Evolutionary conservation across 495 filamentous ascomycete species (phyloP), one percentile per base, ranked within the genome.

Genomic region (Talaromyces liani): DNA sequence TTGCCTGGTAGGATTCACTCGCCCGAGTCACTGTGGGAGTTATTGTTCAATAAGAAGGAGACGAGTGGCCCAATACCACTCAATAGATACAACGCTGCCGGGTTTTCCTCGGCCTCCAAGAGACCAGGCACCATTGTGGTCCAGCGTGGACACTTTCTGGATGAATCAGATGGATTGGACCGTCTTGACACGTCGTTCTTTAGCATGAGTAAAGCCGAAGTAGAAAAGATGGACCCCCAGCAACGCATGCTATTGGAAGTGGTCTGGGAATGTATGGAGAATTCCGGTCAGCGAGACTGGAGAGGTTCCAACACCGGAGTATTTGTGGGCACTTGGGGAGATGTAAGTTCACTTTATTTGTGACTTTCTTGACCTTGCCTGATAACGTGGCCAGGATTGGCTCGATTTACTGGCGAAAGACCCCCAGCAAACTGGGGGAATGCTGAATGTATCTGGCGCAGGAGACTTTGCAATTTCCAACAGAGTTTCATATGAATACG

Each of bases 171-270:
- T 33, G 61, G 71, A 58, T 64, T 73, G 10, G 34, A 63, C 8
- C 31, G 63, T 63, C 80, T 82, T 36, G 80, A 83, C 58, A 75
- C 79, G 1, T 68, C 69, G 16, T 82, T 79, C 63, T 79, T 76
- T 51, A 62, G 57, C n/a, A 70, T 76, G 29, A 60, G 65, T 67
- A 68, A 10, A 68, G 70, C 60, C 1, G 75, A 80, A 4, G 65
- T 67, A 0, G 53, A 60, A 14, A 58, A 29, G 29, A 24, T 74
- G n/a, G 65, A 67, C 36, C 54, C 61, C 16, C 70, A 78, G 71
- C 61, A 74, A 27, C 65, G 63, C 36, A 65, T 64, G 20, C 24
- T 74, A 8, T 56, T 73, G 0, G 73, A 75, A 39, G 68, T 75
- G 0, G 67, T 68, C 16, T 60, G 63, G 20, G 72, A 74, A 51